phyloP scores from a whole-genome alignment of 192 early-diverging fungal species.

The Coemansia sp. region DNA sequence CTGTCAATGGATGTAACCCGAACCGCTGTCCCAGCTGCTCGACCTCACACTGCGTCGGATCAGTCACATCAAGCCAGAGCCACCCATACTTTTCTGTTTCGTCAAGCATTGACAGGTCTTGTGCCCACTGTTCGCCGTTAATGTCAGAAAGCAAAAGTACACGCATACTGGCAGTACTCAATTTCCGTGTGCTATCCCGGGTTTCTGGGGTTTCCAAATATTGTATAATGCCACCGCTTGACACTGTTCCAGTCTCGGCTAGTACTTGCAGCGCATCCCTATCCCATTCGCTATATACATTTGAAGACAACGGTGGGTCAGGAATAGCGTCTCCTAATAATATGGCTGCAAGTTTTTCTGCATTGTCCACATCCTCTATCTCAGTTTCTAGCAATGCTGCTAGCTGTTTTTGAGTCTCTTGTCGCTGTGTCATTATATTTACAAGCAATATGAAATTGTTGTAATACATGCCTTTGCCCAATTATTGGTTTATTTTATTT shows the following conservation, averaged over 20 bases:
- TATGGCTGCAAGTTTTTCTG: neutral
- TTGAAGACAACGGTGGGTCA: neutral
- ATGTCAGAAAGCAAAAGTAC: neutral
- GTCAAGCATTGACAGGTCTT: neutral
- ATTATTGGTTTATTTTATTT: neutral
- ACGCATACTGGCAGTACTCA: neutral
- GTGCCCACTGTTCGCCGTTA: neutral
- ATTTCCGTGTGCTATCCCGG: neutral
- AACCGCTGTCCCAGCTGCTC: slow-evolving; percentile 60
- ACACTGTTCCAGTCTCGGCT: slow-evolving; percentile 8
- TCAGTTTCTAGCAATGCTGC: neutral
- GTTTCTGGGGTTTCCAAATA: neutral
- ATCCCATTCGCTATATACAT: slow-evolving; percentile 13
- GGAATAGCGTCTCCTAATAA: neutral
- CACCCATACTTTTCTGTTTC: neutral
- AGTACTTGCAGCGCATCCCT: slow-evolving; percentile 9
- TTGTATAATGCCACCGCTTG: neutral
- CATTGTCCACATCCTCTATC: neutral
- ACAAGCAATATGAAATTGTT: neutral
- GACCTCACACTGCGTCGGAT: slow-evolving; percentile 65
- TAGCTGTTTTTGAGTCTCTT: neutral
- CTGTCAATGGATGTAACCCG: slow-evolving; percentile 83
- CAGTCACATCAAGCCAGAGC: slow-evolving; percentile 66
- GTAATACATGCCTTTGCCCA: neutral
- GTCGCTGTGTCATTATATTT: neutral